Percentiles rank a stretch among this genome's conserved stretches.
Evolutionary conservation across 768 basidiomycete genomes (phyloP).

Genomic region (Pholiota conissans): DNA sequence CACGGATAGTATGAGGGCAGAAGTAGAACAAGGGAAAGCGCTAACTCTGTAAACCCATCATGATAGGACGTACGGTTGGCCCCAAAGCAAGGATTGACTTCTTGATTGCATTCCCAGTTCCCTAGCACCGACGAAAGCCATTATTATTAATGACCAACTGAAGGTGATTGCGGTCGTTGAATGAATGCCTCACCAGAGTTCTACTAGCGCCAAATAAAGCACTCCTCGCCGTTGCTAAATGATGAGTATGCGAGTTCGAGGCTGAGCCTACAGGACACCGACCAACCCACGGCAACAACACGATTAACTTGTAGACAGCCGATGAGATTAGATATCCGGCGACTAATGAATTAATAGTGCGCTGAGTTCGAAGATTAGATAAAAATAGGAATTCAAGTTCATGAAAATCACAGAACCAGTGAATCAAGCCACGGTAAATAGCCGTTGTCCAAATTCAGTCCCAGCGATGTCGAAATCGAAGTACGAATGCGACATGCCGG

Average conservation of each 20-base stretch:
- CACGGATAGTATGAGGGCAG: background rate
- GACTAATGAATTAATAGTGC: background rate
- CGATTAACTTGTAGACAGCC: background rate
- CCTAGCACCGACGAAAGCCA: too few species aligned
- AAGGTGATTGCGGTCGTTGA: too few species aligned
- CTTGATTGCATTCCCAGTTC: too few species aligned
- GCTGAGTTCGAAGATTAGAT: background rate
- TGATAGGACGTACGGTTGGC: too few species aligned
- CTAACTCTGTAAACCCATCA: background rate
- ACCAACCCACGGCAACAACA: too few species aligned
- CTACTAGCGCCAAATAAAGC: too few species aligned
- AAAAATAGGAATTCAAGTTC: background rate
- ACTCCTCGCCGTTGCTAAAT: too few species aligned
- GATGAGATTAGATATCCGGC: background rate
- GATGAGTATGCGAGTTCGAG: too few species aligned
- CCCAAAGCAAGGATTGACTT: too few species aligned
- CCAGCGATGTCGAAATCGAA: background rate
- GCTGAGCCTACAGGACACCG: too few species aligned
- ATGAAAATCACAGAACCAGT: background rate
- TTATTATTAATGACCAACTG: too few species aligned
- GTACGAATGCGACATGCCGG: background rate
- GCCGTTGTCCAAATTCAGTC: background rate
- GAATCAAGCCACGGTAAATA: background rate
- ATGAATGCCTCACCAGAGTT: too few species aligned
- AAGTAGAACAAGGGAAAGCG: background rate